Percentiles rank a stretch among this genome's conserved stretches.
Evolutionary conservation across 305 asterid genomes (phyloP).

Genomic region (Solanum aculeatissimum): DNA sequence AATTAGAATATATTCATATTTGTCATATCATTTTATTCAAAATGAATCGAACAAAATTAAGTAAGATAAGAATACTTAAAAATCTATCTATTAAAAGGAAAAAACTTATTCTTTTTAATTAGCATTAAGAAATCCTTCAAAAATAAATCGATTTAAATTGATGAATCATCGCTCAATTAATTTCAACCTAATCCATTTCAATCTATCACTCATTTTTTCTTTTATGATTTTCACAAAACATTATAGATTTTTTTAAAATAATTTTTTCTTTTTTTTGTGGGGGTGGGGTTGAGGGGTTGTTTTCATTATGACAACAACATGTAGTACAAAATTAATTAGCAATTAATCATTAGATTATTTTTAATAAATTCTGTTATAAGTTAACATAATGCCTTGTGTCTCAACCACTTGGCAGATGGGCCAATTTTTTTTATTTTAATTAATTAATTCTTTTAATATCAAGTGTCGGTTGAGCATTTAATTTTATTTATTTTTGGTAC

Average conservation of each 20-base stretch:
- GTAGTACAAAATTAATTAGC: neutral
- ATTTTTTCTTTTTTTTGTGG: neutral
- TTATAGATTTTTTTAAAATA: neutral
- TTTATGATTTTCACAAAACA: neutral
- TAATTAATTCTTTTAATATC: neutral
- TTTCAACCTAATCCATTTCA: neutral
- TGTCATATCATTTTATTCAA: neutral
- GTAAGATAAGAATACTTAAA: neutral
- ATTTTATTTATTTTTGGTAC: neutral
- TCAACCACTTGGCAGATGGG: slow-evolving; percentile 28
- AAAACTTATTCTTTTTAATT: neutral
- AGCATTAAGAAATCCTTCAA: neutral
- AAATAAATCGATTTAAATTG: neutral
- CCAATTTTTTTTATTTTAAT: neutral
- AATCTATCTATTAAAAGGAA: neutral
- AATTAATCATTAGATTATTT: neutral
- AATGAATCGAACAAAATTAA: neutral
- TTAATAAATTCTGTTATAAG: slow-evolving; percentile 22
- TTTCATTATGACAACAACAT: neutral
- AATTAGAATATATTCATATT: neutral
- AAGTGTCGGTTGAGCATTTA: slow-evolving; percentile 13
- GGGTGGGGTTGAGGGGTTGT: neutral
- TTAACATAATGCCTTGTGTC: slow-evolving; percentile 24
- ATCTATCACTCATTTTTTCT: neutral
- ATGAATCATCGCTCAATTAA: neutral